Evolutionary conservation across 2,329 filamentous ascomycete species (phyloP).

Genomic region (Aureobasidium sp.): DNA sequence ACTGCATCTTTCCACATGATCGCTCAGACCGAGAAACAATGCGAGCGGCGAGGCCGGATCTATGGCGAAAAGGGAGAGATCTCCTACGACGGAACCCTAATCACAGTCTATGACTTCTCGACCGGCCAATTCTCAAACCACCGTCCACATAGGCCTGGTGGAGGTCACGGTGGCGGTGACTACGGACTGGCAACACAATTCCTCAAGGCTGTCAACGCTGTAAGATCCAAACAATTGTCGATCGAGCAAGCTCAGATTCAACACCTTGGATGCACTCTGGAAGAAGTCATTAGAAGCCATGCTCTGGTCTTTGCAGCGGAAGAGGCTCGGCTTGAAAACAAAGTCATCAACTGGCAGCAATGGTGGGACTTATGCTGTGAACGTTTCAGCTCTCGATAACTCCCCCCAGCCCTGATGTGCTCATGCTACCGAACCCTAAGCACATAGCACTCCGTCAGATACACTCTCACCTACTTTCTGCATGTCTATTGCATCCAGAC

Average conservation of each 20-base stretch:
- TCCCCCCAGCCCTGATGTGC: background rate
- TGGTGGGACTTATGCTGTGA: conserved; percentile 61
- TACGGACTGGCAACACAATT: conserved; percentile 76
- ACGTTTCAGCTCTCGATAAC: background rate
- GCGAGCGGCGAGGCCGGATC: conserved; percentile 74
- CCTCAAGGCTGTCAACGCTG: conserved; percentile 70
- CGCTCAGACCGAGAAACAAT: conserved; percentile 79
- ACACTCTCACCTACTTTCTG: background rate
- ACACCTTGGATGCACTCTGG: conserved; percentile 73
- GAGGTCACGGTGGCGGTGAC: conserved; percentile 72
- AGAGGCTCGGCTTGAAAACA: conserved; percentile 64
- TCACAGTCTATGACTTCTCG: conserved; percentile 67
- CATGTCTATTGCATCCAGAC: background rate
- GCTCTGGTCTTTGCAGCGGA: conserved; percentile 92
- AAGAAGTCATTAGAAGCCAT: conserved; percentile 84
- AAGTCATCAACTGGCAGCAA: conserved; percentile 64
- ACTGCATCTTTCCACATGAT: conserved; percentile 91
- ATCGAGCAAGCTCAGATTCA: conserved; percentile 65
- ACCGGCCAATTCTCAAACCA: conserved; percentile 50
- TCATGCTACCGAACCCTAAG: background rate
- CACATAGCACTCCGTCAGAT: background rate
- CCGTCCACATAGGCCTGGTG: conserved; percentile 33
- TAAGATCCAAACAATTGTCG: conserved; percentile 62
- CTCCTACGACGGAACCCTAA: conserved; percentile 70
- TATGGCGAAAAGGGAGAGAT: conserved; percentile 86